Conservation (phyloP, 345 rosid species). For the Gossypium arboreum region DNA sequence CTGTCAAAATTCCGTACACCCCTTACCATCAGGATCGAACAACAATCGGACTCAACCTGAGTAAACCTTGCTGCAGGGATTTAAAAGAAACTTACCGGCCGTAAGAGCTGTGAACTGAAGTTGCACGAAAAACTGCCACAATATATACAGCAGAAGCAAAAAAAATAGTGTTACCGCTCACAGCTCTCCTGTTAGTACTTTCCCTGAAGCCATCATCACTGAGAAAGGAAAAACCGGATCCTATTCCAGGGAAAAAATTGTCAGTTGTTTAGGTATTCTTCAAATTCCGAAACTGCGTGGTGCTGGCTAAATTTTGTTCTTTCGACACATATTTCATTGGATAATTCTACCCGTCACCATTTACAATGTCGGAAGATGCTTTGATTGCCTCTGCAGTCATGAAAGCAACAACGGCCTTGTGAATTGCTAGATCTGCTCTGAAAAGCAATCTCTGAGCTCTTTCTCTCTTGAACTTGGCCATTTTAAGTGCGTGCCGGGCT, state of each 20-base stretch:
- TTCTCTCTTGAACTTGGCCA: conserved; percentile 80
- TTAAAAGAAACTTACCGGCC: background rate
- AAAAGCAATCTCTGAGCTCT: conserved; percentile 70
- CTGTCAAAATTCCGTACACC: background rate
- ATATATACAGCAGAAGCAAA: background rate
- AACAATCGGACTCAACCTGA: background rate
- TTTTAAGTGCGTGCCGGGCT: conserved; percentile 54
- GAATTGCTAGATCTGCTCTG: conserved; percentile 80
- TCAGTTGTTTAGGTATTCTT: background rate
- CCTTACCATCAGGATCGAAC: background rate
- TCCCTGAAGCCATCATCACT: background rate
- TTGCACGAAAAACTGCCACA: background rate
- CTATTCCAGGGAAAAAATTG: conserved; percentile 9
- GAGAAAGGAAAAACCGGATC: background rate
- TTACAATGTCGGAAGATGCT: conserved; percentile 46
- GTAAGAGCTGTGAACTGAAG: background rate
- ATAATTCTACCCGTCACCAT: conserved; percentile 33
- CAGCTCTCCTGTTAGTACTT: background rate
- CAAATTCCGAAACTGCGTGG: conserved; percentile 6
- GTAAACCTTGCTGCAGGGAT: background rate
- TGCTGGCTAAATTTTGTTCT: conserved; percentile 17
- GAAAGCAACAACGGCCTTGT: conserved; percentile 85
- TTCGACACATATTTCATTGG: conserved; percentile 15
- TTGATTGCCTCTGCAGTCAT: conserved; percentile 82
- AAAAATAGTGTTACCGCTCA: background rate